Evolutionary conservation across 768 basidiomycete species (phyloP).

Genomic region (Trametes cubensis): DNA sequence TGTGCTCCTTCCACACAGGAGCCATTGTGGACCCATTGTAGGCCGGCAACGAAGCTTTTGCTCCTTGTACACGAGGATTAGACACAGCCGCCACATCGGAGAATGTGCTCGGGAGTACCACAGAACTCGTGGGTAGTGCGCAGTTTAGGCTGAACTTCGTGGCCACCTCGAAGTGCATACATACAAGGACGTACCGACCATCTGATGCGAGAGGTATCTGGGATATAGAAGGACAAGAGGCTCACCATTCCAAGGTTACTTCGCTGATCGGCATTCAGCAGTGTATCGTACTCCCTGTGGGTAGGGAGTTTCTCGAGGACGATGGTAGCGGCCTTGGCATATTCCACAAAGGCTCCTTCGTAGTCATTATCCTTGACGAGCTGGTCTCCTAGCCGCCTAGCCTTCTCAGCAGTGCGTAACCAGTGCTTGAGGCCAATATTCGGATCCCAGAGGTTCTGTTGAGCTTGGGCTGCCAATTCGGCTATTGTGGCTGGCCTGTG

Average conservation of each 20-base stretch:
- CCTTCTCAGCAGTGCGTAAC: constrained; percentile 65
- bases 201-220: no score
- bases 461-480: constrained; percentile 65
- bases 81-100: no score
- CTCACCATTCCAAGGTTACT: constrained; percentile 71
- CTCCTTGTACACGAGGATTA: no score
- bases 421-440: constrained; percentile 64
- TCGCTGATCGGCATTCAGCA: constrained; percentile 60
- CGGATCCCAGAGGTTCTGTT: constrained; percentile 58
- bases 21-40: no score
- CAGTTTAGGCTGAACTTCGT: no score
- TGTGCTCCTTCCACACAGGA: no score
- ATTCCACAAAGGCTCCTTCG: constrained; percentile 72
- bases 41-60: no score
- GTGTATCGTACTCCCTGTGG: constrained; percentile 63
- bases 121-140: no score
- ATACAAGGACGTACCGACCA: no score
- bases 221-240: background rate
- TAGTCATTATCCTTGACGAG: constrained; percentile 54
- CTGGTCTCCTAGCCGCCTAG: constrained; percentile 56
- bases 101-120: no score
- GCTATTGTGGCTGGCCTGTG: constrained; percentile 61
- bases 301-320: constrained; percentile 78
- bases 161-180: no score
- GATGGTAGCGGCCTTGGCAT: constrained; percentile 73